Percentiles rank a stretch among this genome's conserved stretches.
phyloP scores from a whole-genome alignment of 2,329 filamentous ascomycete genomes.

The Trichoderma lentiforme region DNA sequence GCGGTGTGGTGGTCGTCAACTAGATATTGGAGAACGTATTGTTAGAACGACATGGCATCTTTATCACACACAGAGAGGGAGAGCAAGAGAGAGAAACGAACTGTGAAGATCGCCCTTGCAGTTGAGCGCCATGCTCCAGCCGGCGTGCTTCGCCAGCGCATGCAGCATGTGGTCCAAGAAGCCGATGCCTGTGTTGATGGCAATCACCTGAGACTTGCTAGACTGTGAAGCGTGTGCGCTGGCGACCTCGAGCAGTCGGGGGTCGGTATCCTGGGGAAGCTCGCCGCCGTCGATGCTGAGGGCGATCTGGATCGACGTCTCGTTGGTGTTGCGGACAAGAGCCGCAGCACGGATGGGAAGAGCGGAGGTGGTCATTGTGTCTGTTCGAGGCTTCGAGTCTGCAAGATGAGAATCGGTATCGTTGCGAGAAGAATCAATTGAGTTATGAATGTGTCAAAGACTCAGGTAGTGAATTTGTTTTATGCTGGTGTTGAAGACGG shows the following conservation, averaged over 20 bases:
- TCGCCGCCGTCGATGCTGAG: constrained; percentile 90
- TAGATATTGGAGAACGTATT: constrained; percentile 31
- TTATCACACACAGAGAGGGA: background rate
- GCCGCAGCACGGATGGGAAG: constrained; percentile 44
- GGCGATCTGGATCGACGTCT: constrained; percentile 92
- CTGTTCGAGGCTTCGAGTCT: background rate
- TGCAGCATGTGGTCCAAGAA: constrained; percentile 99
- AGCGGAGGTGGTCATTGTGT: constrained; percentile 2
- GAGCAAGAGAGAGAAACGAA: constrained; percentile 42
- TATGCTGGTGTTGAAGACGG: background rate
- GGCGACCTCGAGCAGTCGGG: constrained; percentile 47
- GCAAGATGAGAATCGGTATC: background rate
- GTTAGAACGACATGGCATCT: background rate
- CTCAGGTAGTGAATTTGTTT: too few species aligned
- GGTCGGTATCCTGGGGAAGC: constrained; percentile 63
- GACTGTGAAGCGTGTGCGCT: constrained; percentile 78
- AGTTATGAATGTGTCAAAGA: background rate
- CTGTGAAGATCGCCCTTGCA: constrained; percentile 90
- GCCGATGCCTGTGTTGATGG: constrained; percentile 88
- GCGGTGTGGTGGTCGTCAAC: constrained; percentile 99
- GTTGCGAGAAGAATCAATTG: background rate
- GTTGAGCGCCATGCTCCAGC: constrained; percentile 82
- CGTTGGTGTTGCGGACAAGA: constrained; percentile 88
- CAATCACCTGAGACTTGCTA: constrained; percentile 80
- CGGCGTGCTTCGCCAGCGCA: constrained; percentile 90